Base-by-base conservation (phyloP, 768 basidiomycete species). In the Podaxis pistillaris region DNA sequence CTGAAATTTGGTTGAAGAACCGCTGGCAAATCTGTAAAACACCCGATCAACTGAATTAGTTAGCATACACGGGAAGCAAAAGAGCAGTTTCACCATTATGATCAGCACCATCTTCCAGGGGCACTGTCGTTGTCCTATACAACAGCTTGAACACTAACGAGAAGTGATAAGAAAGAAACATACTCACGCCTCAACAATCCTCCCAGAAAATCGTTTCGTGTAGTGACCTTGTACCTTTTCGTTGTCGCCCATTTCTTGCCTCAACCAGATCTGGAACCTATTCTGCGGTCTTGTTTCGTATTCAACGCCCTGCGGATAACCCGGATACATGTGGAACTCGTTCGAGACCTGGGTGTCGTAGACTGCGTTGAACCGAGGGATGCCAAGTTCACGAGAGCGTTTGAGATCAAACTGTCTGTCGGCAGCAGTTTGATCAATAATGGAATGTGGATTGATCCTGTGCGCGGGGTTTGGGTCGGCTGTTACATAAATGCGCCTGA, bases 401-500 rank as follows among this genome's bases (percentile, higher is more conserved):
- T 68, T 17, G n/a, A 15, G 12, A 3, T 44, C 53, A 13, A 55
- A 37, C 24, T 47, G 52, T 47, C 36, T 28, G 33, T 53, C 28
- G 15, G 50, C 50, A 0, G 64, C 3, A 3, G 78, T 83, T 28
- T 66, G 66, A 1, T 74, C 67, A 41, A 80, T 70, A 7, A 77
- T 69, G 1, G 59, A 7, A 49, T 88, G 82, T 0, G 90, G 89
- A 66, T 86, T 85, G n/a, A 71, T 71, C 88, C 88, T 89, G 57
- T 17, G 50, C 59, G 50, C 51, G 26, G 40, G 11, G 30, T n/a
- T n/a, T 59, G 58, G 37, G 53, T n/a, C 19, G 38, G 36, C 51
- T 1, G 46, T 30, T n/a, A 49, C 37, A n/a, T 56, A 37, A 36
- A 36, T 28, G 33, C 44, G 7, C 7, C 30, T 24, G 46, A 2